Evolutionary conservation across 2,329 filamentous ascomycete genomes (phyloP), one percentile per base, ranked within the genome.

Genomic region (Cladosporium sp.): DNA sequence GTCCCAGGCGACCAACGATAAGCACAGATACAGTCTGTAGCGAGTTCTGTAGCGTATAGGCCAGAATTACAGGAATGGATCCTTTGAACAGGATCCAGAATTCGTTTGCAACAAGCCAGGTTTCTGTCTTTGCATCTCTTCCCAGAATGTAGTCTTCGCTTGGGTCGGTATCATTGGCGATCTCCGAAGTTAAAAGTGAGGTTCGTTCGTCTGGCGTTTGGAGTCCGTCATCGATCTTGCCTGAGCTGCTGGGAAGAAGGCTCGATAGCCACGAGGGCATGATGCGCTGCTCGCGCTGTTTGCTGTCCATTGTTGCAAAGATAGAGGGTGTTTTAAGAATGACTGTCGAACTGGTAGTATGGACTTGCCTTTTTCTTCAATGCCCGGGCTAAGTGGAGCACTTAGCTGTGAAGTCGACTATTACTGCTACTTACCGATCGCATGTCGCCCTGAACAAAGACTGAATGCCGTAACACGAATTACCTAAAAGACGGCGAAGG

Each of bases 11-110:
- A 8, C 89, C 89, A 3, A 88, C 88, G 32, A 95, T 83, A 39
- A 95, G 72, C 4, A 95, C 86, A 0, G 88, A 93, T 1, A 86
- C 65, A 0, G 89, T 94, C 64, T 95, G 89, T 0, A 95, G 72
- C 4, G 85, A 90, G 66, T 92, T 94, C 54, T 95, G 89, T 4
- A 95, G 75, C 7, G 85, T 85, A 67, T 95, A 95, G 52, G 88
- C 88, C 32, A 95, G 64, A 53, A 94, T 90, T 3, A 94, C 85
- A 0, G 88, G 88, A 1, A 88, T 66, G 0, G 87, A 87, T 19
- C 81, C 80, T 58, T 79, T 83, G 32, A 86, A 68, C 1, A 93
- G 71, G 6, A 88, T 69, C 72, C 79, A 78, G 57, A 87, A 82
- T 65, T 93, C 87, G 19, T 68, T 61, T 3, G 75, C 57, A 12